A percentile compares a stretch with the other conserved stretches of the same genome.
Evolutionary conservation across 495 filamentous ascomycete species (phyloP).

Genomic region (Chaetomidium leptoderma): DNA sequence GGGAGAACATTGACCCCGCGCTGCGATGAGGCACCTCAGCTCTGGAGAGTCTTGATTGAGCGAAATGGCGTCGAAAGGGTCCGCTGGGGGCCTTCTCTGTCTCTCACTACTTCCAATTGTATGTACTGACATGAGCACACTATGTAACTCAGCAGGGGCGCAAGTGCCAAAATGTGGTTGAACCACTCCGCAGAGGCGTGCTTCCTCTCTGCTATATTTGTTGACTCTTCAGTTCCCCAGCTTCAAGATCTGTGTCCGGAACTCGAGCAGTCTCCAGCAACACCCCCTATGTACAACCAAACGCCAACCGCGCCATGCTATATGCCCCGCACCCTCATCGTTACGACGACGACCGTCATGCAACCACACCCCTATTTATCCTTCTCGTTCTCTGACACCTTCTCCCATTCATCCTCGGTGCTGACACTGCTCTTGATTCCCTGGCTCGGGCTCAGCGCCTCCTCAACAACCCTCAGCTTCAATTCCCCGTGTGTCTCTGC

Average conservation of each 20-base stretch:
- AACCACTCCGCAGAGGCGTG: neutral
- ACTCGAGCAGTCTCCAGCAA: no score
- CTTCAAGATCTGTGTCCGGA: neutral
- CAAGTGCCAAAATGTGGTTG: neutral
- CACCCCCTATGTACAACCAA: no score
- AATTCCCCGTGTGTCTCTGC: conserved; percentile 37
- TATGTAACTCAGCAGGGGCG: no score
- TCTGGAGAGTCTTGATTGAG: no score
- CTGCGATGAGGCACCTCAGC: no score
- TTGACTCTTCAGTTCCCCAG: no score
- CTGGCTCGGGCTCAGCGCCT: conserved; percentile 23
- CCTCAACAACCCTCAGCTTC: conserved; percentile 34
- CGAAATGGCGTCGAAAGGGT: no score
- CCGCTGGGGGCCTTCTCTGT: no score
- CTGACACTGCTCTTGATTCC: conserved; percentile 46
- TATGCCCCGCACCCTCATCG: neutral
- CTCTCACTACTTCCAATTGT: no score
- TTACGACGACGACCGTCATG: neutral
- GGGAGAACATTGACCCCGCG: no score
- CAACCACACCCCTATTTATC: conserved; percentile 31
- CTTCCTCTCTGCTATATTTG: neutral
- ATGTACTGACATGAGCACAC: no score
- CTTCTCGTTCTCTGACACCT: conserved; percentile 54
- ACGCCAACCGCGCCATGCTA: neutral
- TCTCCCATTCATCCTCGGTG: conserved; percentile 59